phyloP scores from a whole-genome alignment of 148 eudicot genomes.

The Rhododendron mucronatum region DNA sequence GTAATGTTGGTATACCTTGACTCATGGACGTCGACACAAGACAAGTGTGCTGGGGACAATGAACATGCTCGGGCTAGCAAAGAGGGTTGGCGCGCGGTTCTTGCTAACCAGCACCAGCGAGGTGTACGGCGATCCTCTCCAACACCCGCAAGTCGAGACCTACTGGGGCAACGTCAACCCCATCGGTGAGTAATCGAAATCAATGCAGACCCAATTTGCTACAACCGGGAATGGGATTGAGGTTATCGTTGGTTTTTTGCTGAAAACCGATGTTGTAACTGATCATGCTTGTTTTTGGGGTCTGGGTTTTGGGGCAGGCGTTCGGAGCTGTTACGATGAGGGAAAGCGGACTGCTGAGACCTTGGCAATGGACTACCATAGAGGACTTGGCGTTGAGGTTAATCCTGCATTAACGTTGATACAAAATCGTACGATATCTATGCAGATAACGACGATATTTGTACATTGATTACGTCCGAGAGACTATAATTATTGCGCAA shows the following conservation, averaged over 20 bases:
- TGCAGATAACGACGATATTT: no score
- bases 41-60: constrained; percentile 96
- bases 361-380: constrained; percentile 94
- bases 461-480: not conserved
- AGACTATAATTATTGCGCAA: no score
- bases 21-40: constrained; percentile 44
- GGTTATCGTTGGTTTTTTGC: not conserved
- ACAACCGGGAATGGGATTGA: not conserved
- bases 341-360: constrained; percentile 97
- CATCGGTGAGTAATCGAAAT: constrained; percentile 44
- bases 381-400: constrained; percentile 97
- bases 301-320: constrained; percentile 44
- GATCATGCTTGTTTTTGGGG: not conserved
- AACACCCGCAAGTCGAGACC: constrained; percentile 92
- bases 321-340: constrained; percentile 94
- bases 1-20: not conserved
- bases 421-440: not conserved
- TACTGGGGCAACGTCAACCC: constrained; percentile 99
- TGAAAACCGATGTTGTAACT: not conserved
- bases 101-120: constrained; percentile 95
- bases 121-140: constrained; percentile 93
- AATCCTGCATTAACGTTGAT: not conserved
- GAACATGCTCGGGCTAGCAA: constrained; percentile 96
- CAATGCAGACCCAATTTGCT: not conserved
- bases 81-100: constrained; percentile 90